Base-by-base conservation (phyloP, 2,329 filamentous ascomycete species). In the Cephalotrichum gorgonifer region DNA sequence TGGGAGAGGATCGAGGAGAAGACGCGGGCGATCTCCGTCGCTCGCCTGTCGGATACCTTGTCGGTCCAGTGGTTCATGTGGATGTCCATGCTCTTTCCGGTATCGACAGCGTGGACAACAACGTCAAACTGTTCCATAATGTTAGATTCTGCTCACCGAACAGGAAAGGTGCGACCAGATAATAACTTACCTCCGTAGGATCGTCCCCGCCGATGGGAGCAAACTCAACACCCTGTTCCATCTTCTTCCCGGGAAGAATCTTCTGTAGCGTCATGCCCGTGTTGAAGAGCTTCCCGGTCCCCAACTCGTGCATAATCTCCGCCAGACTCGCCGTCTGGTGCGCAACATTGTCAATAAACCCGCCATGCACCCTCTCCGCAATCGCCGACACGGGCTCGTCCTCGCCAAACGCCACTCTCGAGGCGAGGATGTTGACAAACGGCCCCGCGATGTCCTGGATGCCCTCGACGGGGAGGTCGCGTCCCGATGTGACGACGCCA, bases 351-450 rank as follows among this genome's bases (percentile, higher is more conserved):
- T 54, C 51, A 9, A 54, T 45, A 26, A 51, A 54, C 49, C 75
- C 67, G 12, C 61, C 59, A 39, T 76, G 74, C 0, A 74, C 62
- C 11, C 60, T 59, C 25, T 69, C 66, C 0, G 74, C 60, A 1
- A 69, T 57, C 12, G 71, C 64, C 2, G 57, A 51, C 9, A 76
- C 56, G 12, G 63, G 48, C 43, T 64, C 48, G 55, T 61, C 47
- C 23, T 43, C 20, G 22, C 33, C 17, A 57, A 73, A 54, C 49
- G 62, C 57, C 4, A 76, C 62, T 6, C 71, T 68, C 50, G 69
- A 75, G 43, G 74, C 70, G 3, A 79, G 65, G 68, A 78, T 76
- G 49, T 76, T 77, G 51, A 78, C 72, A 44, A 78, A 73, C 9
- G 69, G 65, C 0, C 77, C 76, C 11, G 74, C 67, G 3, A 74